Evolutionary conservation across 2,329 filamentous ascomycete genomes (phyloP).

Genomic region (Colletotrichum limetticola): DNA sequence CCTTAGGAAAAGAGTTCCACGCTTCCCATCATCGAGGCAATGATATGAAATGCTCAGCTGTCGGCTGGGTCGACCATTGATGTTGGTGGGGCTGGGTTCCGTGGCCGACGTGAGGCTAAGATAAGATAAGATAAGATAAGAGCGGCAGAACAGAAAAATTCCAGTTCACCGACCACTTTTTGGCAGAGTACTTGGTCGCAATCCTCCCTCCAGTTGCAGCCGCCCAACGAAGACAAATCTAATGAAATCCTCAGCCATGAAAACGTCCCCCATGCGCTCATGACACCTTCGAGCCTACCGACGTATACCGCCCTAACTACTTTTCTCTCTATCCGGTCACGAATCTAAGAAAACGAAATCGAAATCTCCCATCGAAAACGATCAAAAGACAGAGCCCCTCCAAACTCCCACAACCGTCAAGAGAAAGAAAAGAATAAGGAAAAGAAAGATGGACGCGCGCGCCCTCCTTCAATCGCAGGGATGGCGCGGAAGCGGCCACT

Average conservation of each 20-base stretch:
- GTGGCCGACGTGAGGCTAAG: background rate
- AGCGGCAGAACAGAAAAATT: constrained; percentile 24
- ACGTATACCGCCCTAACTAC: background rate
- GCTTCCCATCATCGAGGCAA: background rate
- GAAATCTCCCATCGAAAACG: background rate
- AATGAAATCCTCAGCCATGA: background rate
- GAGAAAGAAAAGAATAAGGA: background rate
- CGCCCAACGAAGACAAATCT: background rate
- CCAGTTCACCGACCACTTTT: constrained; percentile 10
- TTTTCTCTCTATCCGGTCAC: background rate
- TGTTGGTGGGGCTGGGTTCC: constrained; percentile 4
- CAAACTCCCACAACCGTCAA: background rate
- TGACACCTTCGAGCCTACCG: background rate
- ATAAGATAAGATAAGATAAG: constrained; percentile 38
- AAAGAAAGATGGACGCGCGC: constrained; percentile 78
- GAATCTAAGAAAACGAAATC: background rate
- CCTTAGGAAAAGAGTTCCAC: background rate
- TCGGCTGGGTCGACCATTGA: background rate
- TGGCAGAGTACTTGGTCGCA: background rate
- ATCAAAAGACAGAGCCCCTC: background rate
- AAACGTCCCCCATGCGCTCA: background rate
- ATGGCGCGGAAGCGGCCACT: constrained; percentile 90
- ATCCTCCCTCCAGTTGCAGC: background rate
- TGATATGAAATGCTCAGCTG: background rate
- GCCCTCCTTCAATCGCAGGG: constrained; percentile 86